Evolutionary conservation across 106 monocot species (phyloP).

Genomic region (Posidonia australis): DNA sequence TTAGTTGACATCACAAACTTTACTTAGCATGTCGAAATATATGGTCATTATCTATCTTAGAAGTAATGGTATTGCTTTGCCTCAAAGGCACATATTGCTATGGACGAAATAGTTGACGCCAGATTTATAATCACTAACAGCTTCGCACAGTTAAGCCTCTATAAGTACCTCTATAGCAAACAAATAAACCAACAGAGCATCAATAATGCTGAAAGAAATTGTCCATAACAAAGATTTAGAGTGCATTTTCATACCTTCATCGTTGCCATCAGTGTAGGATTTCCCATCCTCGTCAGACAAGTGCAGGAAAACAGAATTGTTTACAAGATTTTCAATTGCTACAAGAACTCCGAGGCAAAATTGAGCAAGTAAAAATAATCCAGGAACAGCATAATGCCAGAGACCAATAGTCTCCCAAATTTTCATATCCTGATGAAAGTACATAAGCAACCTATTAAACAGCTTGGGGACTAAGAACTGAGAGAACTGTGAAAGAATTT

Average conservation of each 20-base stretch:
- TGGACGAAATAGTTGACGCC: too few species aligned
- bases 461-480: background rate
- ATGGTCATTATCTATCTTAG: too few species aligned
- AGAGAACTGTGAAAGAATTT: background rate
- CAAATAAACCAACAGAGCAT: too few species aligned
- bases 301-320: slow-evolving; percentile 76
- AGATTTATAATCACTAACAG: too few species aligned
- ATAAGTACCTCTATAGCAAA: too few species aligned
- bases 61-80: too few species aligned
- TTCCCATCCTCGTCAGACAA: slow-evolving; percentile 40
- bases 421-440: slow-evolving; percentile 82
- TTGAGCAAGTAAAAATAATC: slow-evolving; percentile 84
- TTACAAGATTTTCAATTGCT: slow-evolving; percentile 84
- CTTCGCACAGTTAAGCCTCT: too few species aligned
- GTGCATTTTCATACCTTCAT: slow-evolving; percentile 36
- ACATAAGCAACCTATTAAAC: background rate
- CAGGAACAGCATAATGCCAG: slow-evolving; percentile 94
- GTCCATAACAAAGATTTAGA: too few species aligned
- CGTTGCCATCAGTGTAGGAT: slow-evolving; percentile 32
- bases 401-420: slow-evolving; percentile 98
- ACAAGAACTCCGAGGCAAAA: slow-evolving; percentile 86
- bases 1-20: too few species aligned
- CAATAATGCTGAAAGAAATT: too few species aligned
- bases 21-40: too few species aligned
- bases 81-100: too few species aligned